Conservation (phyloP, 805 yeast species). For the Torulaspora delbrueckii region DNA sequence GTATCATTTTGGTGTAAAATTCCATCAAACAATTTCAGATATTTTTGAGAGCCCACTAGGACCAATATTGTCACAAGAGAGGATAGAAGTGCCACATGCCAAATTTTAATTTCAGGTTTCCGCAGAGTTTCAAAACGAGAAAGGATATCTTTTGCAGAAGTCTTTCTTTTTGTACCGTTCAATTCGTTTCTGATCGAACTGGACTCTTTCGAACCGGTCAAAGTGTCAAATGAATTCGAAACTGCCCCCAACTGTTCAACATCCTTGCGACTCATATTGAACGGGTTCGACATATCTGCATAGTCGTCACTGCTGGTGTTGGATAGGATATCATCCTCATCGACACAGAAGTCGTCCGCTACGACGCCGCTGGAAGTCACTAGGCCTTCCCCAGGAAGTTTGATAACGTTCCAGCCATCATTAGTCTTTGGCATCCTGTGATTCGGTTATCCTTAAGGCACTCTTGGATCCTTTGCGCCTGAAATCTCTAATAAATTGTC, state of each 20-base stretch:
- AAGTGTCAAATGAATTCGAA: constrained; percentile 14
- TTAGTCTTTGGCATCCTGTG: constrained; percentile 8
- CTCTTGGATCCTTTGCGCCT: background rate
- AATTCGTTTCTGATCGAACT: background rate
- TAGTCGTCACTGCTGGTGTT: constrained; percentile 23
- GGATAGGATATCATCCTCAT: constrained; percentile 22
- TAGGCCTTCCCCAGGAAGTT: constrained; percentile 11
- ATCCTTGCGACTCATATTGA: constrained; percentile 3
- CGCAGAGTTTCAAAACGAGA: background rate
- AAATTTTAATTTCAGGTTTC: constrained; percentile 8
- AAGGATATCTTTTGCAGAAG: background rate
- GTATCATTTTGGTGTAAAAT: background rate
- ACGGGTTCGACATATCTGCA: constrained; percentile 9
- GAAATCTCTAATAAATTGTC: background rate
- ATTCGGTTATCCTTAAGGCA: background rate
- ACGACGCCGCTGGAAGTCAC: constrained; percentile 10
- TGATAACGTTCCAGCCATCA: constrained; percentile 15
- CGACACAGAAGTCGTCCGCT: constrained; percentile 14
- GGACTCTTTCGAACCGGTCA: constrained; percentile 12
- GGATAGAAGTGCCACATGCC: constrained; percentile 15
- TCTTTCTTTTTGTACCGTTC: background rate
- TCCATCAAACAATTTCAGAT: constrained; percentile 6
- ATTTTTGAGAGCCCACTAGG: constrained; percentile 10
- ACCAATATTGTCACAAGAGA: constrained; percentile 13
- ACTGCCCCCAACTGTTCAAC: background rate